Evolutionary conservation across 495 filamentous ascomycete species (phyloP).

Genomic region (Trichoderma virens): DNA sequence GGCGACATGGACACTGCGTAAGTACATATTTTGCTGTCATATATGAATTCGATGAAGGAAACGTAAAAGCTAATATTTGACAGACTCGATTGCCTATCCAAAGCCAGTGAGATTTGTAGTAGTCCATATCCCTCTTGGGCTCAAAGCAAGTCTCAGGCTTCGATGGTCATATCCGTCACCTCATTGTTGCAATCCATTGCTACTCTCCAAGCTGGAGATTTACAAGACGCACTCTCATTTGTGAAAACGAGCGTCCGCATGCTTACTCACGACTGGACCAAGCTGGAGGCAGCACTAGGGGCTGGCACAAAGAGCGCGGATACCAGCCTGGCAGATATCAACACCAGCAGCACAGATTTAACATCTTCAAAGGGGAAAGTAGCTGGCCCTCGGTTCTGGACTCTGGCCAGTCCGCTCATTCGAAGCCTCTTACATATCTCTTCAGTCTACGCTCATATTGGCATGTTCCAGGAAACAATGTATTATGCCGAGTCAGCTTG

Average conservation of each 20-base stretch:
- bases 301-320: conserved; percentile 24
- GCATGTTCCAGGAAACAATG: conserved; percentile 81
- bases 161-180: conserved; percentile 41
- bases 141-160: conserved; percentile 22
- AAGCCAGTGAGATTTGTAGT: conserved; percentile 27
- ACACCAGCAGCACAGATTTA: conserved; percentile 22
- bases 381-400: conserved; percentile 70
- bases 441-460: conserved; percentile 67
- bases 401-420: conserved; percentile 63
- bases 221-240: conserved; percentile 56
- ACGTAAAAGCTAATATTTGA: neutral
- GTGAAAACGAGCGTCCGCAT: conserved; percentile 59
- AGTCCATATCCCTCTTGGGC: conserved; percentile 16
- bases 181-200: conserved; percentile 47
- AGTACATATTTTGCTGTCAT: conserved; percentile 17
- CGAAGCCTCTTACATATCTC: conserved; percentile 63
- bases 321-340: conserved; percentile 25
- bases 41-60: neutral
- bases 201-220: conserved; percentile 49
- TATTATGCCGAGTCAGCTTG: conserved; percentile 81
- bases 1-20: conserved; percentile 56
- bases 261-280: conserved; percentile 63
- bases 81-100: conserved; percentile 16
- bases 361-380: conserved; percentile 13
- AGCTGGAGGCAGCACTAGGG: conserved; percentile 44